Percentiles rank a stretch among this genome's conserved stretches.
These are phyloP conservation scores for Niebla homalea DNA, from an alignment of 495 filamentous ascomycete species.

Conservation along the genomic window DNA sequence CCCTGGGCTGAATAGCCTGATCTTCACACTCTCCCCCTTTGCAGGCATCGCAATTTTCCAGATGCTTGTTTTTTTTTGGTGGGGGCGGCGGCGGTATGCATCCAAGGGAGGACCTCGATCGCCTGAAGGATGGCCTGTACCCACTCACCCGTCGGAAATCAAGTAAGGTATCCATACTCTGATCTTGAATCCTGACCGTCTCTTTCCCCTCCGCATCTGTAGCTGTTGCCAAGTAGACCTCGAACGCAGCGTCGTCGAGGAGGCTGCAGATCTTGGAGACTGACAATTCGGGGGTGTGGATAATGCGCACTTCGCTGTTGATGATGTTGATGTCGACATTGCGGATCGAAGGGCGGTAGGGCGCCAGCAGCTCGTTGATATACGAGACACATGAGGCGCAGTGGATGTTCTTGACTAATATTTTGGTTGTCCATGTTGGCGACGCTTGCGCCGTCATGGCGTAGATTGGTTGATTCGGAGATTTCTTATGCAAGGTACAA, in stretches of 20 bases:
- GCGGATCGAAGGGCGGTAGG: slow-evolving; percentile 20
- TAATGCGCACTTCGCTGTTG: slow-evolving; percentile 31
- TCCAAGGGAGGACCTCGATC: background rate
- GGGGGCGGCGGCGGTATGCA: slow-evolving; percentile 19
- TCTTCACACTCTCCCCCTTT: slow-evolving; percentile 22
- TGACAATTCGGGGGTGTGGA: slow-evolving; percentile 21
- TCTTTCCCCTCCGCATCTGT: background rate
- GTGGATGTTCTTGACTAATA: slow-evolving; percentile 38
- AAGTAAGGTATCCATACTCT: slow-evolving; percentile 16
- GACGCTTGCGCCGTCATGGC: background rate
- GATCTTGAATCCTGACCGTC: slow-evolving; percentile 11
- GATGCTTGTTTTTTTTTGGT: slow-evolving; percentile 21
- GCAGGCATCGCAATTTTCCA: slow-evolving; percentile 39
- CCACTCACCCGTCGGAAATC: slow-evolving; percentile 15
- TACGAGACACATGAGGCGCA: slow-evolving; percentile 41
- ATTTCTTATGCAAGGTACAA: too few relatives aligned
- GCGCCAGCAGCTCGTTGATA: slow-evolving; percentile 29
- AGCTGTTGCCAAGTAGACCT: slow-evolving; percentile 34
- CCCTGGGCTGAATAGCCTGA: background rate
- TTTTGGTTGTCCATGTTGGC: slow-evolving; percentile 21
- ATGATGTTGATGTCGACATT: slow-evolving; percentile 33
- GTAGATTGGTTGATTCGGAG: too few relatives aligned
- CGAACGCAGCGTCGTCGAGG: slow-evolving; percentile 37
- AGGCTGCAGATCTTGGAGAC: slow-evolving; percentile 25
- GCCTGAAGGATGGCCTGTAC: background rate